Percentiles rank a stretch among this genome's conserved stretches.
Evolutionary conservation across 108 stramenopile genomes (phyloP).

Genomic region (Nitzschia sp.): DNA sequence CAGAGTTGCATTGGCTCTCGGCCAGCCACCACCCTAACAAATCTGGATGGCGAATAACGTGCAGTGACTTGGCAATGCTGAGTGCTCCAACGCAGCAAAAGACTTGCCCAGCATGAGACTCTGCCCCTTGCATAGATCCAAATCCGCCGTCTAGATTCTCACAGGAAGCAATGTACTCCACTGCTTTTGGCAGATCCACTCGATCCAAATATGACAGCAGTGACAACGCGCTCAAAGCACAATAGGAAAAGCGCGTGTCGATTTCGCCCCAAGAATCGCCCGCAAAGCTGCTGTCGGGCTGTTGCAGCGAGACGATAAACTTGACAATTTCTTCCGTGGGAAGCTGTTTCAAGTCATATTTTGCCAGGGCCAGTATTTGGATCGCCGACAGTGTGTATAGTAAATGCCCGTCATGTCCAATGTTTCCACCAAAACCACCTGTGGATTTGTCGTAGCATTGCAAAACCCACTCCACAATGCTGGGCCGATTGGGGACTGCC

Average conservation of each 20-base stretch:
- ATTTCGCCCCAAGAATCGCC: slow-evolving; percentile 98
- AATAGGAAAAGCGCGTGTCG: slow-evolving; percentile 96
- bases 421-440: too few species aligned
- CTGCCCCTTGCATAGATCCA: slow-evolving; percentile 91
- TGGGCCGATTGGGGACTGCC: too few species aligned
- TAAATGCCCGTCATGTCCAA: too few species aligned
- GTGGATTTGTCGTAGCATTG: too few species aligned
- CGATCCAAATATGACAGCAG: slow-evolving; percentile 63
- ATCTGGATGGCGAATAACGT: slow-evolving; percentile 57
- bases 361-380: too few species aligned
- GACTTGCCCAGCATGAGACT: slow-evolving; percentile 96
- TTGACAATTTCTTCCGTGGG: slow-evolving; percentile 42
- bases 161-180: slow-evolving; percentile 71
- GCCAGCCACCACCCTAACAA: slow-evolving; percentile 97
- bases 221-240: too few species aligned
- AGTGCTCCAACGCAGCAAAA: slow-evolving; percentile 96
- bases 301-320: slow-evolving; percentile 88
- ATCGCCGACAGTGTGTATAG: too few species aligned
- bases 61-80: slow-evolving; percentile 81
- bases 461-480: too few species aligned
- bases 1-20: slow-evolving; percentile 96
- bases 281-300: slow-evolving; percentile 89
- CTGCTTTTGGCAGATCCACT: slow-evolving; percentile 72
- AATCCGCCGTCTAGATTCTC: slow-evolving; percentile 98
- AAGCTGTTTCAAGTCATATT: slow-evolving; percentile 29